Evolutionary conservation across 768 basidiomycete genomes (phyloP).

Genomic region (Auriculariales sp.): DNA sequence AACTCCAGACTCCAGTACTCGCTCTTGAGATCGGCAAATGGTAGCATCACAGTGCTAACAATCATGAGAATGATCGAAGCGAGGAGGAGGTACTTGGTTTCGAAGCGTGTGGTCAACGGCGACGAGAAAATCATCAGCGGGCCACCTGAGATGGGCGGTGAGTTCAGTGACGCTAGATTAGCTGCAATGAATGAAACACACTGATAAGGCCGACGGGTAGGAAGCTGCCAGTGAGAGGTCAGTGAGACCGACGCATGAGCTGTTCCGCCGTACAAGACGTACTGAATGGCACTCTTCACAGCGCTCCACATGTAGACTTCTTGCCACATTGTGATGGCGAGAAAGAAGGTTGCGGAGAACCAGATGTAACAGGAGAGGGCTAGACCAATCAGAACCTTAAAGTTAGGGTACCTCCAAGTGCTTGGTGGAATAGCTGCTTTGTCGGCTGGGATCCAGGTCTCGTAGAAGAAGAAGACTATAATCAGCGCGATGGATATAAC

Average conservation of each 20-base stretch:
- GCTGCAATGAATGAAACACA: neutral
- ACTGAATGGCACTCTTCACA: constrained; percentile 4
- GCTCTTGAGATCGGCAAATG: constrained; percentile 23
- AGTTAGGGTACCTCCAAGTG: constrained; percentile 5
- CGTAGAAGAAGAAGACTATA: constrained; percentile 1
- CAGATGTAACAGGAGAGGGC: constrained; percentile 2
- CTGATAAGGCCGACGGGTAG: neutral
- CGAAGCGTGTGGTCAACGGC: neutral
- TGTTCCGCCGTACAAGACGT: too few relatives aligned
- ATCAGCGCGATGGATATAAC: neutral
- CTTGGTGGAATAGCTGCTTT: constrained; percentile 4
- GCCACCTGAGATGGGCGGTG: neutral
- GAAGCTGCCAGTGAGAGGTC: neutral
- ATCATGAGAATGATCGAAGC: constrained; percentile 24
- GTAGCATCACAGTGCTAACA: constrained; percentile 26
- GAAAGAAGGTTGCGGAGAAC: constrained; percentile 5
- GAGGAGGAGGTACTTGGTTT: constrained; percentile 29
- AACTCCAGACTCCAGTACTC: constrained; percentile 35
- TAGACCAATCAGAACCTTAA: constrained; percentile 1
- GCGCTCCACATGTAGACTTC: constrained; percentile 4
- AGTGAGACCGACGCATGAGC: too few relatives aligned
- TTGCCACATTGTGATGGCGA: constrained; percentile 5
- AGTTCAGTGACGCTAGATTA: too few relatives aligned
- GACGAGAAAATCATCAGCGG: neutral
- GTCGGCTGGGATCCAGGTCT: constrained; percentile 2